phyloP scores from a whole-genome alignment of 2,329 filamentous ascomycete species.

The Zalaria obscura region DNA sequence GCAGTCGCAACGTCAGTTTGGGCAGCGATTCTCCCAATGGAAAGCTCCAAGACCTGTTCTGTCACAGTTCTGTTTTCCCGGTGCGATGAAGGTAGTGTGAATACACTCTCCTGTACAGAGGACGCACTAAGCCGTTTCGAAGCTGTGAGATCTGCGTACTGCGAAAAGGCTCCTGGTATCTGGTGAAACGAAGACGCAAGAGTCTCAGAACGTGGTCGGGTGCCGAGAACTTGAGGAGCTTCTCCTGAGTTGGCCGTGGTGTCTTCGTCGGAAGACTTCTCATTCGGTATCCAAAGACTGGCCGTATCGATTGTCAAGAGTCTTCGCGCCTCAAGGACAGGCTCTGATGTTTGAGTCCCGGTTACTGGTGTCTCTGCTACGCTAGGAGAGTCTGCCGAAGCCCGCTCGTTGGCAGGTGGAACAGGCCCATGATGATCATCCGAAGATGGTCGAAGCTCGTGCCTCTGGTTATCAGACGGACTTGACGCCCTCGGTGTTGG shows the following conservation, averaged over 20 bases:
- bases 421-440: no score
- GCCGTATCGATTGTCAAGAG: conserved; percentile 1
- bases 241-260: no score
- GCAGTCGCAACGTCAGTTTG: conserved; percentile 10
- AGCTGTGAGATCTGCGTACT: conserved; percentile 28
- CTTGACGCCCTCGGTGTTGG: conserved; percentile 1
- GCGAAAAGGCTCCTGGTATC: conserved; percentile 33
- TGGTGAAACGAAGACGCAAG: conserved; percentile 12
- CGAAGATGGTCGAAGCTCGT: no score
- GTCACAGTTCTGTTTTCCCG: not conserved
- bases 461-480: not conserved
- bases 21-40: conserved; percentile 6
- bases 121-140: conserved; percentile 11
- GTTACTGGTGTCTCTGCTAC: no score
- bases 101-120: not conserved
- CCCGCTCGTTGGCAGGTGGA: no score
- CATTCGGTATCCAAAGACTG: conserved; percentile 1
- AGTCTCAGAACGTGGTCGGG: not conserved
- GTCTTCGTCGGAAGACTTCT: not conserved
- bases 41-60: conserved; percentile 5
- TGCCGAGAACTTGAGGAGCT: no score
- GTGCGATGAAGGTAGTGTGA: not conserved
- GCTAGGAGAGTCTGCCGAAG: no score
- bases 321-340: not conserved
- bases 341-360: no score